A percentile compares a stretch with the other conserved stretches of the same genome.
phyloP scores from a whole-genome alignment of 1,284 basidiomycete species.

The Ustilago curta region DNA sequence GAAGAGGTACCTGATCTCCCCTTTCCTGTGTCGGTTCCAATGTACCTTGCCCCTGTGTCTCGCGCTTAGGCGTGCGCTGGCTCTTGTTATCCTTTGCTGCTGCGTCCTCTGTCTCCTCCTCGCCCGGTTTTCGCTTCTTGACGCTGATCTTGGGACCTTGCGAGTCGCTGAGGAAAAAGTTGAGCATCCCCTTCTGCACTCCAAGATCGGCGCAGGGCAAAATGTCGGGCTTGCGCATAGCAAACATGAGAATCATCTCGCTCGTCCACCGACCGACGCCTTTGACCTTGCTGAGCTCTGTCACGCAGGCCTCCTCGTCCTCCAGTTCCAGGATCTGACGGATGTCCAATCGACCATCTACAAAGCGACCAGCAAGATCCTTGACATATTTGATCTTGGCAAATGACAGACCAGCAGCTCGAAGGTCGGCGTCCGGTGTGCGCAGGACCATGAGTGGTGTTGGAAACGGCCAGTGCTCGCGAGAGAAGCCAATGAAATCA shows the following conservation, averaged over 20 bases:
- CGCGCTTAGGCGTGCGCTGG: neutral
- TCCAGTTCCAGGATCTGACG: conserved; percentile 54
- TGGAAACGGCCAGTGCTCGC: conserved; percentile 64
- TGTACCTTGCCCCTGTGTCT: neutral
- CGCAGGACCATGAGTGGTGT: conserved; percentile 58
- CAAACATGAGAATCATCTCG: conserved; percentile 69
- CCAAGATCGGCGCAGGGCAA: conserved; percentile 66
- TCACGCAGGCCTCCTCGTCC: conserved; percentile 60
- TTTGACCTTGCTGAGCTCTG: conserved; percentile 60
- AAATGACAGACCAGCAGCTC: conserved; percentile 61
- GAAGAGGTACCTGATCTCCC: conserved; percentile 28
- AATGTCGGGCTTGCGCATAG: conserved; percentile 62
- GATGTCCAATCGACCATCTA: conserved; percentile 62
- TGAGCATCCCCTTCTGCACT: conserved; percentile 66
- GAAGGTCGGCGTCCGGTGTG: conserved; percentile 53
- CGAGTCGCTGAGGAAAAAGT: conserved; percentile 56
- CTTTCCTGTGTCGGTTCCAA: conserved; percentile 37
- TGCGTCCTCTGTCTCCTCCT: conserved; percentile 26
- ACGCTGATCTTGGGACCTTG: conserved; percentile 50
- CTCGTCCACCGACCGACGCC: conserved; percentile 68
- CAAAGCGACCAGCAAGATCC: conserved; percentile 61
- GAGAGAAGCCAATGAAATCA: conserved; percentile 54
- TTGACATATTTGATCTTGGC: conserved; percentile 65
- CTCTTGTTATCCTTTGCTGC: conserved; percentile 9
- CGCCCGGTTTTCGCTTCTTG: conserved; percentile 54